Conservation (phyloP, 2,329 filamentous ascomycete genomes). For the Berkeleyomyces basicola region DNA sequence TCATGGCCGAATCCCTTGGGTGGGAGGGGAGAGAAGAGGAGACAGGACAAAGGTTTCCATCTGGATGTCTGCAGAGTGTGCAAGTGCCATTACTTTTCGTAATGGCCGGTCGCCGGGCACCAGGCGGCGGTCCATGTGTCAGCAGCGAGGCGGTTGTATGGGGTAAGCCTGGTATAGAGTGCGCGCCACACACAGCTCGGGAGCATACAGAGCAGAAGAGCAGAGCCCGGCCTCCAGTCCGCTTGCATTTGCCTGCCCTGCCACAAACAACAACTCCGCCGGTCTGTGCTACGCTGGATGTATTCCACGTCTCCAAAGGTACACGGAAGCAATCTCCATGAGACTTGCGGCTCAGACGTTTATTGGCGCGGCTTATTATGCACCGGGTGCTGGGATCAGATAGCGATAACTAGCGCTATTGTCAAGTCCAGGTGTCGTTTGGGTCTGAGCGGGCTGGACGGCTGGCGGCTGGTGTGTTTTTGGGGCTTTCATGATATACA, state of each 20-base stretch:
- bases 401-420: not conserved
- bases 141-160: no score
- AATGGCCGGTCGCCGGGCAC: no score
- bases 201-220: no score
- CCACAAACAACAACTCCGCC: not conserved
- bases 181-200: no score
- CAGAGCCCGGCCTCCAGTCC: no score
- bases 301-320: not conserved
- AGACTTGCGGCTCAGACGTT: not conserved
- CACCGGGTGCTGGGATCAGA: not conserved
- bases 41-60: not conserved
- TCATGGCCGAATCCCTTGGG: not conserved
- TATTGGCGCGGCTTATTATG: not conserved
- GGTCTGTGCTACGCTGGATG: not conserved
- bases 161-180: no score
- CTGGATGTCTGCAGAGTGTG: not conserved
- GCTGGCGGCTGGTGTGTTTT: not conserved
- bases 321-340: not conserved
- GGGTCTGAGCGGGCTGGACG: not conserved
- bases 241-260: not conserved
- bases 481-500: no score
- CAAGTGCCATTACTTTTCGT: not conserved
- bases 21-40: not conserved
- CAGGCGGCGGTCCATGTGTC: no score
- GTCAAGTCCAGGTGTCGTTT: not conserved